phyloP scores from a whole-genome alignment of 768 basidiomycete genomes.

The Collybia mongolica region DNA sequence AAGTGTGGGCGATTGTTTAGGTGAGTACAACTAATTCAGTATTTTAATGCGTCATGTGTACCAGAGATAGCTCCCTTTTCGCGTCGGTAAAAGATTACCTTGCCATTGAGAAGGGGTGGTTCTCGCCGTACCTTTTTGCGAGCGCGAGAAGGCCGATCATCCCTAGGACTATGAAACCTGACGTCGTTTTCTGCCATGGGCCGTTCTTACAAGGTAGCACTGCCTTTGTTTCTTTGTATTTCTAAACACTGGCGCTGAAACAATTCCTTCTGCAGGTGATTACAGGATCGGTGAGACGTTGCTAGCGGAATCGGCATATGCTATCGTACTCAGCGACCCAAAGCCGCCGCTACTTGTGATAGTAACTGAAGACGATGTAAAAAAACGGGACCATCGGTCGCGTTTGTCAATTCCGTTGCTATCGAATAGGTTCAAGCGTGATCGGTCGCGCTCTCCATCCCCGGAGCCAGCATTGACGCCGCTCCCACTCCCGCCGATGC shows the following conservation, averaged over 20 bases:
- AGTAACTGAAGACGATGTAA: conserved; percentile 7
- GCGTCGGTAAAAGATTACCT: conserved; percentile 62
- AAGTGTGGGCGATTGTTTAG: conserved; percentile 15
- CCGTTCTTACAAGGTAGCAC: conserved; percentile 55
- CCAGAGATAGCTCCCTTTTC: conserved; percentile 57
- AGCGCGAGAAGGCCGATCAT: conserved; percentile 59
- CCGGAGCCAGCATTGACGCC: conserved; percentile 45
- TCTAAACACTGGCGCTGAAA: background rate
- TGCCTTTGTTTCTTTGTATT: background rate
- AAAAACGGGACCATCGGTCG: conserved; percentile 13
- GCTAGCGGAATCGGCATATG: conserved; percentile 53
- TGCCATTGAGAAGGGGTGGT: conserved; percentile 66
- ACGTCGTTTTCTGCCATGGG: conserved; percentile 63
- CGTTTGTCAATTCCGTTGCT: conserved; percentile 36
- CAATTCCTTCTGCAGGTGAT: conserved; percentile 42
- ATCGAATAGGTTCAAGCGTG: conserved; percentile 39
- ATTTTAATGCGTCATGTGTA: background rate
- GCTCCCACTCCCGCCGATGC: conserved; percentile 38
- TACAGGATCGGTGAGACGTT: conserved; percentile 59
- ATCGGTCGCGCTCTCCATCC: conserved; percentile 45
- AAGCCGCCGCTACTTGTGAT: conserved; percentile 19
- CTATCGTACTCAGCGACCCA: conserved; percentile 43
- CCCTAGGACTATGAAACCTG: conserved; percentile 61
- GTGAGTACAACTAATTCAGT: conserved; percentile 3
- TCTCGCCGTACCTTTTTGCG: conserved; percentile 64